A percentile compares a stretch with the other conserved stretches of the same genome.
phyloP scores from a whole-genome alignment of 2,329 filamentous ascomycete genomes.

The Penicillium sp. region DNA sequence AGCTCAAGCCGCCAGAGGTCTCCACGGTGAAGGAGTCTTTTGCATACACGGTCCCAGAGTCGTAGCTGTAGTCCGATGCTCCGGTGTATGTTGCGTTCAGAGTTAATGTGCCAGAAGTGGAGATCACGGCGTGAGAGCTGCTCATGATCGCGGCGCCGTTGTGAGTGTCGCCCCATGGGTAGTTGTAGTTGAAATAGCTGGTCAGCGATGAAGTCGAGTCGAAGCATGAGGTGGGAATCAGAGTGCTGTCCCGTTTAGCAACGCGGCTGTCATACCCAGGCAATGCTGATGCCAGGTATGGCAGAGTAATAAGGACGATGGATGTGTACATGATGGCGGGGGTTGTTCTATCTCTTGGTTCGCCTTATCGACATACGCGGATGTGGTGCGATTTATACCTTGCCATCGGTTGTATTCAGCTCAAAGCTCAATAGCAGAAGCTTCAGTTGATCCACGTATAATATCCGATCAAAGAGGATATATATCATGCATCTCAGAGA shows the following conservation, averaged over 20 bases:
- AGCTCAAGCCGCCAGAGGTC: slow-evolving; percentile 39
- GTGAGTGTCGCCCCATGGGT: slow-evolving; percentile 59
- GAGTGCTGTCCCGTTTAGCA: slow-evolving; percentile 15
- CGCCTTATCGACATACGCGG: too few species aligned
- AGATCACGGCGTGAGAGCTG: slow-evolving; percentile 43
- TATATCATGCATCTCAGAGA: too few species aligned
- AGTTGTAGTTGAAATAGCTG: slow-evolving; percentile 52
- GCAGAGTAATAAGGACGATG: slow-evolving; percentile 5
- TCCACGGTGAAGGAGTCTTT: slow-evolving; percentile 44
- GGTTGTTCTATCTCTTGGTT: too few species aligned
- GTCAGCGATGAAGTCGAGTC: slow-evolving; percentile 32
- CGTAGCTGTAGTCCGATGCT: slow-evolving; percentile 48
- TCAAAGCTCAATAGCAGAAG: too few species aligned
- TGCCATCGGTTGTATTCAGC: too few species aligned
- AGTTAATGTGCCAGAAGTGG: slow-evolving; percentile 46
- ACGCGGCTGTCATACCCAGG: slow-evolving; percentile 2
- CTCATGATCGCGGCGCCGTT: slow-evolving; percentile 58
- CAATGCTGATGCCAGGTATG: slow-evolving; percentile 5
- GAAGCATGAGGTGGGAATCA: slow-evolving; percentile 30
- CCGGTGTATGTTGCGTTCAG: slow-evolving; percentile 48
- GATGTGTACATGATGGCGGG: too few species aligned
- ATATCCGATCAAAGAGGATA: too few species aligned
- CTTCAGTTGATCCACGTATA: too few species aligned
- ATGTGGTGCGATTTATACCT: too few species aligned
- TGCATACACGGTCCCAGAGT: slow-evolving; percentile 50